These are phyloP conservation scores for Fraxinus velutina DNA, from an alignment of 305 asterid genomes.

Conservation along the genomic window DNA sequence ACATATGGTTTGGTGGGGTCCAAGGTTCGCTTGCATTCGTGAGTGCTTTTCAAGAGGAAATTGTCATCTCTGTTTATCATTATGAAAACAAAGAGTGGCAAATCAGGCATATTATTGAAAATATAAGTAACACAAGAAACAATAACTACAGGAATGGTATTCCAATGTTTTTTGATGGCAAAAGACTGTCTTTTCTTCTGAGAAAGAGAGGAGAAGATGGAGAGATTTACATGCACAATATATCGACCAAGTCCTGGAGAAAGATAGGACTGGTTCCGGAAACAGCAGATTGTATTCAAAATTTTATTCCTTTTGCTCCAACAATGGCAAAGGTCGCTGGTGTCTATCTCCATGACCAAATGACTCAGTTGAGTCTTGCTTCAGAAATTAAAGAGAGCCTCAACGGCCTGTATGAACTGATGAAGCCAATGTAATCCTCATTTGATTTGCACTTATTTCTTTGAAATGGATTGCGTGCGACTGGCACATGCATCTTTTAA, in stretches of 20 bases:
- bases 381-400: neutral
- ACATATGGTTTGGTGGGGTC: neutral
- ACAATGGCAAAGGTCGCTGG: neutral
- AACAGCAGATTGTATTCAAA: neutral
- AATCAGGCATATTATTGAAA: neutral
- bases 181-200: neutral
- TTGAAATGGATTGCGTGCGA: neutral
- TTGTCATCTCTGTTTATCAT: neutral
- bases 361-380: neutral
- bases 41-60: neutral
- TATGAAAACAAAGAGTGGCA: neutral
- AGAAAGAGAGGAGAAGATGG: neutral
- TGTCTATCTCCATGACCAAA: neutral
- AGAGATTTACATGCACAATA: neutral
- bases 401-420: neutral
- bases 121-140: neutral
- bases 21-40: neutral
- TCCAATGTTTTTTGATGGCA: neutral
- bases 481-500: neutral
- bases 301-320: neutral
- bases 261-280: neutral
- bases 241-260: neutral
- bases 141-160: neutral
- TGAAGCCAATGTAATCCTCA: neutral
- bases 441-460: neutral